phyloP scores from a whole-genome alignment of 768 basidiomycete species.

The Lactarius hatsudake region DNA sequence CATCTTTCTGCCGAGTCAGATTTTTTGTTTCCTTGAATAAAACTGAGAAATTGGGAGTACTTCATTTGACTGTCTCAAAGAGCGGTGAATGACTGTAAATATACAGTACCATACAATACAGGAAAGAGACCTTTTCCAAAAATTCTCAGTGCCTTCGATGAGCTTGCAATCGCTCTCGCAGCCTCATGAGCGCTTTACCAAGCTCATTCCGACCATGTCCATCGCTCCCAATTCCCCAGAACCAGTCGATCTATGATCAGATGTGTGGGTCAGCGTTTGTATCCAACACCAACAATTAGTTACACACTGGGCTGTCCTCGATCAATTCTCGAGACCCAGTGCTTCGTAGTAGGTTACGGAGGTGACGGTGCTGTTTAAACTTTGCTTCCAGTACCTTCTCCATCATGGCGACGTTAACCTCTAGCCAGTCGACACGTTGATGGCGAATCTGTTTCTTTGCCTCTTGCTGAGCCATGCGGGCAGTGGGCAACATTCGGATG shows the following conservation, averaged over 20 bases:
- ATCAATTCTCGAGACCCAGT: conserved; percentile 41
- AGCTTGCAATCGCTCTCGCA: conserved; percentile 36
- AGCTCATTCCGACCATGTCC: conserved; percentile 41
- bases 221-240: conserved; percentile 43
- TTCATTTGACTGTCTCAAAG: too few species aligned
- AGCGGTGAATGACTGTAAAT: too few species aligned
- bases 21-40: too few species aligned
- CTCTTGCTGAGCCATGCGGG: conserved; percentile 25
- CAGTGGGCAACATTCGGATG: conserved; percentile 21
- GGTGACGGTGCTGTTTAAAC: conserved; percentile 41
- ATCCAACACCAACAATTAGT: not conserved
- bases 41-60: too few species aligned
- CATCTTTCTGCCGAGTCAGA: too few species aligned
- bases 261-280: conserved; percentile 29
- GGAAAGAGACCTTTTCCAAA: not conserved
- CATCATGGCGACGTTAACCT: conserved; percentile 31
- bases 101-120: too few species aligned
- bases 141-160: conserved; percentile 18
- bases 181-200: conserved; percentile 41
- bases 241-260: conserved; percentile 37
- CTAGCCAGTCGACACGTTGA: conserved; percentile 24
- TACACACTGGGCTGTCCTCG: conserved; percentile 36
- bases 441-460: conserved; percentile 5
- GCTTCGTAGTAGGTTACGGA: conserved; percentile 37
- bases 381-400: conserved; percentile 41